Percentiles rank a stretch among this genome's conserved stretches.
Conservation (phyloP, 2,329 filamentous ascomycete species). For the Botrytis fabae region DNA sequence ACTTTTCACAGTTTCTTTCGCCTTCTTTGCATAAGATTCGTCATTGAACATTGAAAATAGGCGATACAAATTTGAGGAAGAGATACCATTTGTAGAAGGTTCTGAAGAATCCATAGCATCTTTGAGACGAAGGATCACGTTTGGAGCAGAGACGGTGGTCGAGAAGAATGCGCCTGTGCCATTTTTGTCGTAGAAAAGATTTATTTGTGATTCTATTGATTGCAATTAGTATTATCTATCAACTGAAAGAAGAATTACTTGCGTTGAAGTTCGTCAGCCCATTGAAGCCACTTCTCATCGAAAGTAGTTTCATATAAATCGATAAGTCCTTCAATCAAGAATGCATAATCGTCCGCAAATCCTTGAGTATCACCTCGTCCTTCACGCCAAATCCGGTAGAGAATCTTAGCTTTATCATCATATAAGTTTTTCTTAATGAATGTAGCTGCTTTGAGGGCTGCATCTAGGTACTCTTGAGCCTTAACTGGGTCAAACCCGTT, state of each 20-base stretch:
- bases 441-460: slow-evolving; percentile 65
- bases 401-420: slow-evolving; percentile 57
- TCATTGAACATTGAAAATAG: slow-evolving; percentile 70
- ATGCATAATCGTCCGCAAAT: slow-evolving; percentile 95
- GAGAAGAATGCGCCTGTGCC: slow-evolving; percentile 67
- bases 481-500: slow-evolving; percentile 57
- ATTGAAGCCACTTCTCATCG: slow-evolving; percentile 72
- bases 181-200: slow-evolving; percentile 70
- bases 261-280: slow-evolving; percentile 80
- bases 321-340: slow-evolving; percentile 77
- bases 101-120: slow-evolving; percentile 93
- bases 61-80: slow-evolving; percentile 84
- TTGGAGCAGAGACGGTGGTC: slow-evolving; percentile 60
- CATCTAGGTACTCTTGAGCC: slow-evolving; percentile 60
- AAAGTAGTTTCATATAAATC: slow-evolving; percentile 83
- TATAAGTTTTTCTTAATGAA: slow-evolving; percentile 78
- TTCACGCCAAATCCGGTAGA: slow-evolving; percentile 75
- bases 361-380: slow-evolving; percentile 64
- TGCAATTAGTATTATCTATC: slow-evolving; percentile 16
- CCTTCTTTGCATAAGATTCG: slow-evolving; percentile 61
- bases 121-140: slow-evolving; percentile 83
- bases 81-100: slow-evolving; percentile 85
- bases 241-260: slow-evolving; percentile 36
- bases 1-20: slow-evolving; percentile 73
- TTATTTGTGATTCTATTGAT: slow-evolving; percentile 65